Evolutionary conservation across 352 stramenopile genomes (phyloP).

Genomic region (Peronospora tabacina): DNA sequence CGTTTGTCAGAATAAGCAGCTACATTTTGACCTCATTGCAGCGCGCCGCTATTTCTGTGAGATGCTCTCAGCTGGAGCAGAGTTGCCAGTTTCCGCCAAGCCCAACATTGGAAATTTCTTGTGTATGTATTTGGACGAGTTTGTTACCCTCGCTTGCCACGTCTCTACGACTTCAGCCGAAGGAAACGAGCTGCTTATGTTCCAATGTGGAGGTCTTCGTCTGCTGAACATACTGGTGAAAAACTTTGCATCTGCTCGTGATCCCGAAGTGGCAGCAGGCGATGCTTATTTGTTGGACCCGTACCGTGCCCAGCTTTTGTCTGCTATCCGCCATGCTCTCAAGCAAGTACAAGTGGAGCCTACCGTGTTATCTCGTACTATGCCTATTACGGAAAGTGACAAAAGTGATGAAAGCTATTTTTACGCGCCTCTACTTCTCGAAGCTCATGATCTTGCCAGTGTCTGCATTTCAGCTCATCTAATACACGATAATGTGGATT

Average conservation of each 20-base stretch:
- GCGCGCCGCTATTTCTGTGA: conserved; percentile 44
- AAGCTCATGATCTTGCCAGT: conserved; percentile 59
- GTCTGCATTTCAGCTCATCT: conserved; percentile 43
- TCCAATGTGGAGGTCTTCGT: conserved; percentile 62
- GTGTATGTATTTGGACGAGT: conserved; percentile 85
- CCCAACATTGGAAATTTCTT: conserved; percentile 49
- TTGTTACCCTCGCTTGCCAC: conserved; percentile 78
- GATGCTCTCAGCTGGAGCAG: conserved; percentile 21
- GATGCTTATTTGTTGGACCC: conserved; percentile 63
- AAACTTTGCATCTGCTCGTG: conserved; percentile 43
- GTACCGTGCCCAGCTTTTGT: conserved; percentile 78
- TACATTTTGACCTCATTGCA: conserved; percentile 67
- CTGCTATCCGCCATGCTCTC: conserved; percentile 65
- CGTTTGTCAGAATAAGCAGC: conserved; percentile 19
- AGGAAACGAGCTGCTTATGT: conserved; percentile 65
- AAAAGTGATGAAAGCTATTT: conserved; percentile 26
- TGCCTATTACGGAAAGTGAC: conserved; percentile 13
- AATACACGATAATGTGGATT: conserved; percentile 63
- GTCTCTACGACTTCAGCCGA: conserved; percentile 62
- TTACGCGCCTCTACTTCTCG: conserved; percentile 59
- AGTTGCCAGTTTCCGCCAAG: conserved; percentile 7
- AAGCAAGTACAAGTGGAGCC: conserved; percentile 45
- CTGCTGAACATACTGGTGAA: conserved; percentile 61
- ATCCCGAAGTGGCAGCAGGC: conserved; percentile 56
- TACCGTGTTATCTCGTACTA: conserved; percentile 2